These are phyloP conservation scores for Hymenoscyphus occultus DNA, from an alignment of 2,329 filamentous ascomycete species.

Conservation along the genomic window DNA sequence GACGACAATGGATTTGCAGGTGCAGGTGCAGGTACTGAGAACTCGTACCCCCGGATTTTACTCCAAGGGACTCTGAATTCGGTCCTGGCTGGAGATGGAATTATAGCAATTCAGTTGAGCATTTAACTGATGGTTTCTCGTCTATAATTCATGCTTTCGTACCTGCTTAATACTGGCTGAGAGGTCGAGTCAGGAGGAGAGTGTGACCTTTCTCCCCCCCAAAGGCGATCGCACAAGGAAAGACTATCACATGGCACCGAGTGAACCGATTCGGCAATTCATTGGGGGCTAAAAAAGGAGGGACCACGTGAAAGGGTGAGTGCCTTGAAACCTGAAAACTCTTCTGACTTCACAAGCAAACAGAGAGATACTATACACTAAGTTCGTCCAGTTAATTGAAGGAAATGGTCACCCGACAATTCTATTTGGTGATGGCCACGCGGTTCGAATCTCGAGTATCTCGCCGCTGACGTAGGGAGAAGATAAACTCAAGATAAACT, in stretches of 20 bases:
- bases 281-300: not conserved
- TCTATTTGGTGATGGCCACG: not conserved
- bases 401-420: not conserved
- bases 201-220: not conserved
- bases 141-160: not conserved
- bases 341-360: not conserved
- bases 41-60: not conserved
- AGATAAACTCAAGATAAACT: not conserved
- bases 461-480: not conserved
- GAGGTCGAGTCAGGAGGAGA: not conserved
- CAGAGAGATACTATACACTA: not conserved
- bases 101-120: not conserved
- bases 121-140: not conserved
- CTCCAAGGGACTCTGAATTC: not conserved
- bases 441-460: not conserved
- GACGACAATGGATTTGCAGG: not conserved
- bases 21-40: not conserved
- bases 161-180: not conserved
- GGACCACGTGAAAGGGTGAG: not conserved
- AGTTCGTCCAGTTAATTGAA: not conserved
- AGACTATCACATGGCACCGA: constrained; percentile 1
- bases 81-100: not conserved
- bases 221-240: not conserved
- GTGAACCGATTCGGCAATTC: not conserved
- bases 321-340: not conserved